Evolutionary conservation across 2,329 filamentous ascomycete species (phyloP).

Genomic region (Aspergillus sp.): DNA sequence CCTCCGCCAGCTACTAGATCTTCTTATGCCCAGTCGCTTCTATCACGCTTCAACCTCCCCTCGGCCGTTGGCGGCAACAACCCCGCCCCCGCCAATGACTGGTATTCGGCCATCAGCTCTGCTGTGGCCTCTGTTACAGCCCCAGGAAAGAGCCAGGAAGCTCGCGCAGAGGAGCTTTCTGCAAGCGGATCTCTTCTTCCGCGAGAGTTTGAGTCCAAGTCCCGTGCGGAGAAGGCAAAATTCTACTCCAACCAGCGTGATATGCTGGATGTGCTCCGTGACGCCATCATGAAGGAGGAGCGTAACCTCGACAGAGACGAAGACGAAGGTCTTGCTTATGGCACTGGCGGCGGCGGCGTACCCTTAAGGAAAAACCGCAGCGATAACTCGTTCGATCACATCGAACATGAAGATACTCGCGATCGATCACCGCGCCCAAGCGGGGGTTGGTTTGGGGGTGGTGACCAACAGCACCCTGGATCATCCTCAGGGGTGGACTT

Average conservation of each 20-base stretch:
- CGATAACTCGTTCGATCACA: slow-evolving; percentile 86
- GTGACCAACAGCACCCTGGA: slow-evolving; percentile 26
- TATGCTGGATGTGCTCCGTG: slow-evolving; percentile 69
- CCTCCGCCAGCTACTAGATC: slow-evolving; percentile 43
- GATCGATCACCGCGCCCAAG: slow-evolving; percentile 18
- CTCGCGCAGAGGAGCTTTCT: slow-evolving; percentile 52
- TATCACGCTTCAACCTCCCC: slow-evolving; percentile 84
- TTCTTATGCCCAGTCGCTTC: slow-evolving; percentile 75
- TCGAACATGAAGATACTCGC: slow-evolving; percentile 68
- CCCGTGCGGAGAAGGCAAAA: slow-evolving; percentile 63
- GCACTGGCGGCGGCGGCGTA: slow-evolving; percentile 25
- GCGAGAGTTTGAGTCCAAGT: slow-evolving; percentile 61
- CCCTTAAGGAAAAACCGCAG: slow-evolving; percentile 74
- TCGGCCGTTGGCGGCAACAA: slow-evolving; percentile 57
- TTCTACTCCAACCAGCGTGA: slow-evolving; percentile 81
- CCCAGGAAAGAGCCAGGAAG: slow-evolving; percentile 37
- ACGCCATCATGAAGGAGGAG: slow-evolving; percentile 78
- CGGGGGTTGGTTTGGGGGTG: slow-evolving; percentile 30
- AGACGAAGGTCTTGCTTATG: slow-evolving; percentile 42
- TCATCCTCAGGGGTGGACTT: slow-evolving; percentile 30
- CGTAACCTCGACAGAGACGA: slow-evolving; percentile 53
- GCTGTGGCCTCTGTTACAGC: slow-evolving; percentile 65
- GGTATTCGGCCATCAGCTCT: slow-evolving; percentile 74
- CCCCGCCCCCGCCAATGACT: slow-evolving; percentile 57
- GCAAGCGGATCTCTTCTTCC: slow-evolving; percentile 68